Evolutionary conservation across 2,329 filamentous ascomycete genomes (phyloP), one percentile per base, ranked within the genome.

Genomic region (Colletotrichum trifolii): DNA sequence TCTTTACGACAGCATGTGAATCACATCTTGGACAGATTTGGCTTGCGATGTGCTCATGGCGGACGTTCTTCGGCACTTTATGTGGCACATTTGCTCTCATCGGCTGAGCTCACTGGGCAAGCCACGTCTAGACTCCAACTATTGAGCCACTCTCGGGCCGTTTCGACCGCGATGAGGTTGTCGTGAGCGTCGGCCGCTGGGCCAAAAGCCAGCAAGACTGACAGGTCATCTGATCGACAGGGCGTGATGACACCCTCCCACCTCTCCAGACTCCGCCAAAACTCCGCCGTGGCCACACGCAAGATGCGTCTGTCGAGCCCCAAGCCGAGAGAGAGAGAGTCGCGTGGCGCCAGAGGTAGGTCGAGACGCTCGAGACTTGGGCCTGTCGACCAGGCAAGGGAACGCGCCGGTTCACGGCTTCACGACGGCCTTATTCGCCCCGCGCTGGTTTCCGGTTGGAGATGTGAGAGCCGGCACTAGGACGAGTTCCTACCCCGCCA

Each of bases 401-500:
- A 13, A 48, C 17, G 17, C 8, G 17, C 42, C 25, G 36, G n/a
- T 13, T 43, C 52, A 15, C 46, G 47, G 62, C 42, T 46, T 43
- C 40, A 42, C n/a, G 53, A 43, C 58, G 33, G 58, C 15, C 62
- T 47, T 57, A 42, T 53, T 53, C 59, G 45, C 40, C 58, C 62
- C 52, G 62, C 58, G 42, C 40, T 62, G 62, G 25, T 65, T 62
- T 54, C 52, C 58, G 25, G 52, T 57, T 62, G 38, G 62, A 65
- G 58, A 42, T 35, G 48, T 47, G 42, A 57, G 40, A 52, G 47
- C 58, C 52, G 62, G 15, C 58, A 65, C 62, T 65, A 65, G 45
- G 10, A 56, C 6, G n/a, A 62, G 40, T 39, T 40, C 10, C 40
- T 53, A 64, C 62, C 47, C 62, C 58, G 36, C 40, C 40, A 35